Percentiles rank a stretch among this genome's conserved stretches.
These are phyloP conservation scores for Saccharomycopsis lassenensis DNA, from an alignment of 805 yeast genomes.

Conservation along the genomic window DNA sequence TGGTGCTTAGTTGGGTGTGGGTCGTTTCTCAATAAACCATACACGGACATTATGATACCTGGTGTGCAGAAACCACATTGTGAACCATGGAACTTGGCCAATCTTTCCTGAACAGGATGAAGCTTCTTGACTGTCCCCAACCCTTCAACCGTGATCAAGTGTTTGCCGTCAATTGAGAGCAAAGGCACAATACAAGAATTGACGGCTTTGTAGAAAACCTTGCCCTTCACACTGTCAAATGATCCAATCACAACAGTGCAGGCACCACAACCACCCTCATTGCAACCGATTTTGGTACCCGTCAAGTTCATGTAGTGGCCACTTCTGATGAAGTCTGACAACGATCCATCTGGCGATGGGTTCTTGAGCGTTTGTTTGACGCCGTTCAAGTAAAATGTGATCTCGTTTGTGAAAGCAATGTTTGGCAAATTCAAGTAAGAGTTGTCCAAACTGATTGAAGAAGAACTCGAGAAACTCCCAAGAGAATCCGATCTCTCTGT, in stretches of 20 bases:
- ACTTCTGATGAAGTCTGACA: conserved; percentile 32
- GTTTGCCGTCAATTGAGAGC: conserved; percentile 35
- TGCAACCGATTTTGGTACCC: conserved; percentile 39
- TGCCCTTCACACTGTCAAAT: conserved; percentile 22
- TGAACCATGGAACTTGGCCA: conserved; percentile 38
- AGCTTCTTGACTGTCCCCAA: conserved; percentile 30
- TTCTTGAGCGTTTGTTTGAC: conserved; percentile 25
- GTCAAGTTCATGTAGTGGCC: conserved; percentile 25
- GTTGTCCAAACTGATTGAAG: conserved; percentile 1
- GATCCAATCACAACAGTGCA: conserved; percentile 34
- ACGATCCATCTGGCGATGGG: conserved; percentile 34
- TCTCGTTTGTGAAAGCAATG: conserved; percentile 8
- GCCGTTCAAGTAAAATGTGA: conserved; percentile 31
- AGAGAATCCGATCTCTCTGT: neutral
- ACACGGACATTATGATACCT: conserved; percentile 38
- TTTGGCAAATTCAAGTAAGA: conserved; percentile 10
- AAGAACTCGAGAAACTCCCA: neutral
- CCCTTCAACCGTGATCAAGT: conserved; percentile 38
- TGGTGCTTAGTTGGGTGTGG: conserved; percentile 28
- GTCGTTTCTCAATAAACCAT: conserved; percentile 30
- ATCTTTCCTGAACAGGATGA: conserved; percentile 40
- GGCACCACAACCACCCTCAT: conserved; percentile 43
- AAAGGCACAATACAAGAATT: conserved; percentile 39
- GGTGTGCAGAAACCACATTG: conserved; percentile 44
- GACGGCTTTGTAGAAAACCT: conserved; percentile 28